Evolutionary conservation across 2,329 filamentous ascomycete species (phyloP).

Genomic region (Aureobasidium leucospermi): DNA sequence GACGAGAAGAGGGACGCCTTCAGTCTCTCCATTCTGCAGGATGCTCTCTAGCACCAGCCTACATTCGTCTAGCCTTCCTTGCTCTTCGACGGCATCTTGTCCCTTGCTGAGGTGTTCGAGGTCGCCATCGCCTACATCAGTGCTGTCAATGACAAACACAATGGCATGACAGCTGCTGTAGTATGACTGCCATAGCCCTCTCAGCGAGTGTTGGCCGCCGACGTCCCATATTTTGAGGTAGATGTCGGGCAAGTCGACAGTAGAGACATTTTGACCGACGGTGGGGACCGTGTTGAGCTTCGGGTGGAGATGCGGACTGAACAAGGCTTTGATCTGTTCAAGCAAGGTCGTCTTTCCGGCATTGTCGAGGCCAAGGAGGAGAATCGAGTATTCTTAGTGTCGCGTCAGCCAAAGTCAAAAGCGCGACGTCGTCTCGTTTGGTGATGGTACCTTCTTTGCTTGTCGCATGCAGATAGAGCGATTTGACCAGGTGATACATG

Average conservation of each 20-base stretch:
- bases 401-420: constrained; percentile 1
- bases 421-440: background rate
- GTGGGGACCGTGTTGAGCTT: constrained; percentile 83
- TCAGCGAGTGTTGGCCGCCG: constrained; percentile 81
- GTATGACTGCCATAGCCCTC: constrained; percentile 92
- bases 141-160: constrained; percentile 94
- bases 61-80: constrained; percentile 75
- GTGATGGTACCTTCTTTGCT: constrained; percentile 76
- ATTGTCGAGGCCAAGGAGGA: constrained; percentile 94
- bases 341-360: constrained; percentile 98
- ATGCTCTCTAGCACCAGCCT: constrained; percentile 83
- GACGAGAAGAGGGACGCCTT: constrained; percentile 84
- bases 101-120: constrained; percentile 44
- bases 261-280: constrained; percentile 93
- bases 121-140: constrained; percentile 80
- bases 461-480: constrained; percentile 87
- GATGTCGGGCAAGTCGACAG: constrained; percentile 84
- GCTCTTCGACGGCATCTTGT: constrained; percentile 21
- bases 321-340: constrained; percentile 89
- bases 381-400: constrained; percentile 79
- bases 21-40: constrained; percentile 76
- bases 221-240: constrained; percentile 99
- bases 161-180: constrained; percentile 92
- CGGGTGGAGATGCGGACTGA: constrained; percentile 58
- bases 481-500: constrained; percentile 96